A percentile compares a stretch with the other conserved stretches of the same genome.
Evolutionary conservation across 2,329 filamentous ascomycete species (phyloP).

Genomic region (Cytospora schulzeri): DNA sequence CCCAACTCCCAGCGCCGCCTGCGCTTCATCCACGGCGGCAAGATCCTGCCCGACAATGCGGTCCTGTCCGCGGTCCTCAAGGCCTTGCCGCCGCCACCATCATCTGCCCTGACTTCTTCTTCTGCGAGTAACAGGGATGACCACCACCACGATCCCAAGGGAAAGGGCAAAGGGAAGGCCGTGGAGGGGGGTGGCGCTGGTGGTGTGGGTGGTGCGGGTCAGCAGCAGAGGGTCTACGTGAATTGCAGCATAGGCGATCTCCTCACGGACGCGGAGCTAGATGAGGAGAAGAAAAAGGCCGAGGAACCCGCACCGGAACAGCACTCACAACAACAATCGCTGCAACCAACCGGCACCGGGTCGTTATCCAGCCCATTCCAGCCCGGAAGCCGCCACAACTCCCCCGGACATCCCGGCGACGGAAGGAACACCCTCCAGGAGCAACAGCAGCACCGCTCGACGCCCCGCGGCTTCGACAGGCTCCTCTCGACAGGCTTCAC

Average conservation of each 20-base stretch:
- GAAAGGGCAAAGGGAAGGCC: slow-evolving; percentile 78
- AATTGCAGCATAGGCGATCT: slow-evolving; percentile 88
- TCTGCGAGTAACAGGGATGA: not conserved
- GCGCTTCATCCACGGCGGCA: slow-evolving; percentile 87
- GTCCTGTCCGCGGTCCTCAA: slow-evolving; percentile 70
- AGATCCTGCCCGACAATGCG: slow-evolving; percentile 75
- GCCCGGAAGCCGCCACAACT: not conserved
- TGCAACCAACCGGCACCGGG: slow-evolving; percentile 1
- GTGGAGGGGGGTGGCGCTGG: slow-evolving; percentile 49
- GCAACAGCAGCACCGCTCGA: slow-evolving; percentile 48
- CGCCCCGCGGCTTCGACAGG: slow-evolving; percentile 84
- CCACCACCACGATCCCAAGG: slow-evolving; percentile 39
- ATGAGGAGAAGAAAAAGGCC: slow-evolving; percentile 60
- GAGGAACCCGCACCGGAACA: slow-evolving; percentile 42
- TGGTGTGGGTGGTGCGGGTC: slow-evolving; percentile 31
- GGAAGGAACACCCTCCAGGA: no score
- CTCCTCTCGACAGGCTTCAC: slow-evolving; percentile 82
- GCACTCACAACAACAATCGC: slow-evolving; percentile 48
- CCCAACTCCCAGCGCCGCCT: slow-evolving; percentile 69
- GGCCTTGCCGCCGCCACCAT: slow-evolving; percentile 58
- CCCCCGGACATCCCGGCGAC: slow-evolving; percentile 19
- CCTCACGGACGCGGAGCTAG: slow-evolving; percentile 69
- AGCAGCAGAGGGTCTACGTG: slow-evolving; percentile 70
- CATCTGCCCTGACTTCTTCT: not conserved
- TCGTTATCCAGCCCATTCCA: not conserved